Percentiles rank a stretch among this genome's conserved stretches.
Evolutionary conservation across 2,329 filamentous ascomycete genomes (phyloP).

Genomic region (Colletotrichum lentis): DNA sequence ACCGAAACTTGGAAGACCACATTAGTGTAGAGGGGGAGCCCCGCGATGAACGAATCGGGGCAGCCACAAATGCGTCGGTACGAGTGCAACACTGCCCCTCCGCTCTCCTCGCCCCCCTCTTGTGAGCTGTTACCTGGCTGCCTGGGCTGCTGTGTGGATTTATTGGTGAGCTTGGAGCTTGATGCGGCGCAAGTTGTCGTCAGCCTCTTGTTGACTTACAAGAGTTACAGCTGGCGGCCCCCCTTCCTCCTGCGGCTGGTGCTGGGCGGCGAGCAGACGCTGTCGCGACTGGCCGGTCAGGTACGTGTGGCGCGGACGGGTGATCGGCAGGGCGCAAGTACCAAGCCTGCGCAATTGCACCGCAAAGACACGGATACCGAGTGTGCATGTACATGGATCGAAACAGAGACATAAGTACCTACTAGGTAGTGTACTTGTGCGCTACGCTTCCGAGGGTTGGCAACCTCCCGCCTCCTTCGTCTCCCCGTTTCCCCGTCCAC

Average conservation of each 20-base stretch:
- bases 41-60: conserved; percentile 19
- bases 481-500: background rate
- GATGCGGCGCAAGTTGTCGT: conserved; percentile 32
- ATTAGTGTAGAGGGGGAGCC: conserved; percentile 5
- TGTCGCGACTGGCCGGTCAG: background rate
- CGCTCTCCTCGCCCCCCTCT: background rate
- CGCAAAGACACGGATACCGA: too few relatives aligned
- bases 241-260: background rate
- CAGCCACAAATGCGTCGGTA: background rate
- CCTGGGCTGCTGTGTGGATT: conserved; percentile 1
- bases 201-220: conserved; percentile 2
- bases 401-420: too few relatives aligned
- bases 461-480: background rate
- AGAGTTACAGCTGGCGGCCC: background rate
- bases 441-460: background rate
- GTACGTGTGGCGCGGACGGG: conserved; percentile 19
- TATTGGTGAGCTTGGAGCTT: conserved; percentile 24
- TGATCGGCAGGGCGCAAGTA: conserved; percentile 22
- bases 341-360: background rate
- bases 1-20: background rate
- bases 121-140: conserved; percentile 1
- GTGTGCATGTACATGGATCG: too few relatives aligned
- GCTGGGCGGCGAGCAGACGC: background rate
- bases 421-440: too few relatives aligned
- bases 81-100: conserved; percentile 31